phyloP scores from a whole-genome alignment of 768 basidiomycete species.

The Rhizopogon sp. region DNA sequence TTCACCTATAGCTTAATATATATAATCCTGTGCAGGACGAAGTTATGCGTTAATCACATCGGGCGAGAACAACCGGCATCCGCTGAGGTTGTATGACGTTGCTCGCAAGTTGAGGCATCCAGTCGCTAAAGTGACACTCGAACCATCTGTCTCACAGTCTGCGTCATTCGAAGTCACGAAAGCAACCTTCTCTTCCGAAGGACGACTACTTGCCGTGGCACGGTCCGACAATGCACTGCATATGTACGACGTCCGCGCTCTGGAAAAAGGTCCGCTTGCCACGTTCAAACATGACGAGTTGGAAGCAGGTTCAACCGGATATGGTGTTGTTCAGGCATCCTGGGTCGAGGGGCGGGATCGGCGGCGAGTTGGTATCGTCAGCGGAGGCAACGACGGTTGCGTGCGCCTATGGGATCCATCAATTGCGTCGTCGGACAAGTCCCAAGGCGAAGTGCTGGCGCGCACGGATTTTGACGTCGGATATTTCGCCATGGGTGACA shows the following conservation, averaged over 20 bases:
- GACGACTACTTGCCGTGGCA: conserved; percentile 53
- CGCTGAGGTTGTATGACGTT: conserved; percentile 51
- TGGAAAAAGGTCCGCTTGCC: conserved; percentile 41
- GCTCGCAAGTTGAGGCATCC: conserved; percentile 26
- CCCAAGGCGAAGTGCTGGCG: conserved; percentile 47
- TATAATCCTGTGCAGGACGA: conserved; percentile 5
- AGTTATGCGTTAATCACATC: conserved; percentile 29
- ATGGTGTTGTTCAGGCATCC: conserved; percentile 45
- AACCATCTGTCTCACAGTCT: conserved; percentile 14
- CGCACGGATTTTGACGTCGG: conserved; percentile 53
- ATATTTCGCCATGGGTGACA: conserved; percentile 55
- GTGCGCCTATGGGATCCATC: conserved; percentile 64
- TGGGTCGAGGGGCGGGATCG: conserved; percentile 45
- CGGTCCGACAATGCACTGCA: conserved; percentile 55
- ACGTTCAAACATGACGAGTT: conserved; percentile 44
- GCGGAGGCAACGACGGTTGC: conserved; percentile 67
- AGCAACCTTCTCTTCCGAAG: conserved; percentile 55
- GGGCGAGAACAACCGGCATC: conserved; percentile 19
- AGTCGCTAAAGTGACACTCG: conserved; percentile 26
- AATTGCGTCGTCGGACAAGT: conserved; percentile 28
- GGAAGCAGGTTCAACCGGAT: conserved; percentile 26
- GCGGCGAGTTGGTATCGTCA: conserved; percentile 44
- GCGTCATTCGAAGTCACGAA: conserved; percentile 40
- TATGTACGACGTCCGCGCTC: conserved; percentile 58
- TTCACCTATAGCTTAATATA: background rate